Evolutionary conservation across 129 eudicot species (phyloP), one percentile per base, ranked within the genome.

Genomic region (Artemisia tridentata): DNA sequence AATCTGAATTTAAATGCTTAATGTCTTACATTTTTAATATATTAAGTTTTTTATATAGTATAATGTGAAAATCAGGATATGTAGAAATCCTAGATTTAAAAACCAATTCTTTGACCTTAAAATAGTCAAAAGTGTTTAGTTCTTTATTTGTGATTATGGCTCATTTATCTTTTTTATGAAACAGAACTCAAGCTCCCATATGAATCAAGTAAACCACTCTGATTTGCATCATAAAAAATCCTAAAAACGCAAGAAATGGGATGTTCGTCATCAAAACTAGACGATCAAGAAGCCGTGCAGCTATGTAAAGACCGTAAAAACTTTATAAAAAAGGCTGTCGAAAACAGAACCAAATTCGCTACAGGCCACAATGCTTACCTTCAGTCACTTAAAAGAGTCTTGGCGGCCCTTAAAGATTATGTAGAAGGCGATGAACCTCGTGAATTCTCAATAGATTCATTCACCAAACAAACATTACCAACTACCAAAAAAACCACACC

Each of bases 241-340:
- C 3, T 78, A 47, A 79, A 29, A 68, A n/a, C 20, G 23, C 46
- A 68, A 81, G 81, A 75, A 82, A 93, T 93, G 99, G 99, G 99
- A 87, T 93, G 99, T 81, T 90, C 96, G 25, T 78, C 97, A 25
- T 93, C 99, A 15, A 93, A 93, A 74, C 47, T 93, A 69, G 99
- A 93, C 21, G 88, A 90, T 56, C 97, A 90, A 75, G 99, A 90
- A 81, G 91, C 91, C 11, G 96, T 93, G 45, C 89, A 82, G 67
- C 88, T 93, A 1, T 93, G 99, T 54, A 93, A 90, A 74, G 99
- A 93, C 48, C 74, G 99, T 12, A 93, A 90, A 62, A 90, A 84
- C 79, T 93, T 93, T 85, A 93, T 93, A 48, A 87, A 83, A 48
- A 90, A 93, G 85, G 99, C 99, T 0, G 96, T 93, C 15, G 99